Evolutionary conservation across 495 filamentous ascomycete genomes (phyloP), one percentile per base, ranked within the genome.

Genomic region (Penicillium subrubescens): DNA sequence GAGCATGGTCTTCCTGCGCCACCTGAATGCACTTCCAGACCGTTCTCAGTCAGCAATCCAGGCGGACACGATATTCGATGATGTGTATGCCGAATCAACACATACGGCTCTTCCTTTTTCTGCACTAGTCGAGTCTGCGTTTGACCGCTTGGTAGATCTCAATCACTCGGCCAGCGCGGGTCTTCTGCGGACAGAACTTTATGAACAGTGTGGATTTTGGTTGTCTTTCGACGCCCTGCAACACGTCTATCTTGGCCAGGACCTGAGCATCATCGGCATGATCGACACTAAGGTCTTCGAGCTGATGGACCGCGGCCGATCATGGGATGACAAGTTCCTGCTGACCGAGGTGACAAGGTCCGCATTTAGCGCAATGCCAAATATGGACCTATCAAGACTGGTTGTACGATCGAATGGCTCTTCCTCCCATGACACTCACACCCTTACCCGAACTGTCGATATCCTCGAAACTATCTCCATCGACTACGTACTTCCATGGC

Each of bases 291-390:
- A 86, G 15, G 77, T 97, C 17, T 97, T 96, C 72, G 87, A 92
- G 43, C 86, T 90, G 41, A 84, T 97, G 21, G 92, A 95, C 65
- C 81, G 81, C 21, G 75, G 88, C 8, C 85, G 73, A 19, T 83
- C 82, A 27, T 97, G 94, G 94, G 88, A 88, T 62, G 92, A 98
- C 75, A 84, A 88, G 23, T 96, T 92, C 70, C 80, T 90, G 5
- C 79, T 97, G 35, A 96, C 91, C 3, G 92, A 95, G 67, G 75
- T 94, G 8, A 87, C 89, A 5, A 91, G 91, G 59, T 85, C 84
- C 37, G 85, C 89, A 5, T 92, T 93, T 71, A 82, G 83, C 41
- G 63, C 70, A 1, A 62, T 82, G 11, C 59, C 69, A 3, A 75
- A 76, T 23, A 77, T 91, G 5, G 86, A 92, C 48, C 66, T 79